phyloP scores from a whole-genome alignment of 176 grass and related monocot genomes.

The Saccharum officinarum region DNA sequence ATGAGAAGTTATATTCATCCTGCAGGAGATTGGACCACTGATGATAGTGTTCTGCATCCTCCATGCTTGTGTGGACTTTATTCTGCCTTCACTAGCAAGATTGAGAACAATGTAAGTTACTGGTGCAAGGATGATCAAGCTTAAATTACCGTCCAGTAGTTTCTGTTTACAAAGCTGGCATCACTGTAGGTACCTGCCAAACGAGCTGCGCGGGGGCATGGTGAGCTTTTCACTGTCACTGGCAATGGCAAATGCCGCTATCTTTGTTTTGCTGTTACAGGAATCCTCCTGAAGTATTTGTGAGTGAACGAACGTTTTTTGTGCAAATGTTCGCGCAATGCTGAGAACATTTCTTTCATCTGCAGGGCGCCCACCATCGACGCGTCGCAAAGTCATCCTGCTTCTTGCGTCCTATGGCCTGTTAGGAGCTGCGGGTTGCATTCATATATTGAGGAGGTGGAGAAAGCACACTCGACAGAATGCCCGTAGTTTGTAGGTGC shows the following conservation, averaged over 20 bases:
- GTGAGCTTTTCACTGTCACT: slow-evolving; percentile 71
- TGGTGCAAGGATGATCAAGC: neutral
- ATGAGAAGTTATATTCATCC: slow-evolving; percentile 1
- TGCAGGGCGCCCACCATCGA: slow-evolving; percentile 55
- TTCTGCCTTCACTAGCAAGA: slow-evolving; percentile 36
- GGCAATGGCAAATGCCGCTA: slow-evolving; percentile 58
- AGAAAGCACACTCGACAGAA: slow-evolving; percentile 64
- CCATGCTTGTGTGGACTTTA: too few relatives aligned
- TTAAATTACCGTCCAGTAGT: neutral
- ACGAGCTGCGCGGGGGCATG: slow-evolving; percentile 78
- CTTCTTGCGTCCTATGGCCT: slow-evolving; percentile 62
- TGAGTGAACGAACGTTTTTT: neutral
- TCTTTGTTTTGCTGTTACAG: slow-evolving; percentile 62
- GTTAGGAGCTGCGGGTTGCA: slow-evolving; percentile 57
- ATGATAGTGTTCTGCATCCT: slow-evolving; percentile 30
- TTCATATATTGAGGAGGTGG: slow-evolving; percentile 62
- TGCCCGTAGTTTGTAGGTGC: slow-evolving; percentile 50
- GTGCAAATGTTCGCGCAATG: neutral
- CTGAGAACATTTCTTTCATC: slow-evolving; percentile 15
- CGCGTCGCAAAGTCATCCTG: slow-evolving; percentile 68
- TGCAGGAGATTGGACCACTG: slow-evolving; percentile 71
- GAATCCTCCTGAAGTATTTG: slow-evolving; percentile 24
- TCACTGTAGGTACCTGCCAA: slow-evolving; percentile 56
- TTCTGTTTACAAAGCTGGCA: slow-evolving; percentile 30
- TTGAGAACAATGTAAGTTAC: slow-evolving; percentile 74